A percentile compares a stretch with the other conserved stretches of the same genome.
Evolutionary conservation across 1,284 basidiomycete species (phyloP).

Genomic region (Sanghuangporus baumii): DNA sequence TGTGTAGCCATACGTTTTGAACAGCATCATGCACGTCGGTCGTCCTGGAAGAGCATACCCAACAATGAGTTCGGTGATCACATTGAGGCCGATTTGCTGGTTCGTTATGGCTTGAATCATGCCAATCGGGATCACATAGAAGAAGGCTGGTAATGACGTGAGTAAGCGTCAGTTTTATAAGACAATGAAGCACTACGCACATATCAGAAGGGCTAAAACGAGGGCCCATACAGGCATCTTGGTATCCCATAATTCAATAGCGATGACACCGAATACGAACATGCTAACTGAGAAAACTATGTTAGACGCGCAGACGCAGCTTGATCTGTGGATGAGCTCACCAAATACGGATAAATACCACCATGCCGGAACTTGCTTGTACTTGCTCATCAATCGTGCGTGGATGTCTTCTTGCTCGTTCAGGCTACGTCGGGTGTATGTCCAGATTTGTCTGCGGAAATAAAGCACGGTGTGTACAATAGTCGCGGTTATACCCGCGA

Average conservation of each 20-base stretch:
- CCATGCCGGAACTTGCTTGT: constrained; percentile 52
- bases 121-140: constrained; percentile 35
- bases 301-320: not conserved
- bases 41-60: constrained; percentile 32
- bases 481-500: constrained; percentile 64
- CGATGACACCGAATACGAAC: constrained; percentile 35
- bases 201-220: constrained; percentile 16
- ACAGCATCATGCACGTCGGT: constrained; percentile 40
- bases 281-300: constrained; percentile 22
- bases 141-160: constrained; percentile 29
- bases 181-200: not conserved
- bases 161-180: constrained; percentile 36
- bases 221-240: constrained; percentile 32
- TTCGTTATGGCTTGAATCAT: constrained; percentile 38
- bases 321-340: not conserved
- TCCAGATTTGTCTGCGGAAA: constrained; percentile 69
- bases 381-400: constrained; percentile 67
- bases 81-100: constrained; percentile 30
- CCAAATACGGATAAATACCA: constrained; percentile 32
- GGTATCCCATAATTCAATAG: constrained; percentile 39
- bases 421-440: constrained; percentile 50
- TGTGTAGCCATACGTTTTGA: constrained; percentile 36
- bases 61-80: constrained; percentile 29
- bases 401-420: constrained; percentile 82
- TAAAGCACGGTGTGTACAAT: constrained; percentile 74